Percentiles rank a stretch among this genome's conserved stretches.
These are phyloP conservation scores for Elsinoe australis DNA, from an alignment of 2,329 filamentous ascomycete genomes.

Conservation along the genomic window DNA sequence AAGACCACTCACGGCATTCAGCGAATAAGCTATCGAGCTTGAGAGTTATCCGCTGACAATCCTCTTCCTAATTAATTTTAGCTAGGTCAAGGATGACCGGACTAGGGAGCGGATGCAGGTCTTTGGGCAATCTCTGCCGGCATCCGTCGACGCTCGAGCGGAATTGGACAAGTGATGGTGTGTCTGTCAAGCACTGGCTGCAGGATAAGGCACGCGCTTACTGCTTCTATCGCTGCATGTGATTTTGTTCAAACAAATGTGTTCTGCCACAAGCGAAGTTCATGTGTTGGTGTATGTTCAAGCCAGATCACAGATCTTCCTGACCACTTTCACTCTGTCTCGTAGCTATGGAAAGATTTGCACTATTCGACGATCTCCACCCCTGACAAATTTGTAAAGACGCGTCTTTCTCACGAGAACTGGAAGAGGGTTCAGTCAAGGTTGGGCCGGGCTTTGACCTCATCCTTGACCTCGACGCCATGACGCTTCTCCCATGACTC, in stretches of 20 bases:
- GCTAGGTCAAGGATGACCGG: neutral
- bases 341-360: conserved; percentile 1
- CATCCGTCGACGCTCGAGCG: conserved; percentile 9
- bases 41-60: neutral
- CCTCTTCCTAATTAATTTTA: conserved; percentile 5
- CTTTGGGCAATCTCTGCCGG: conserved; percentile 10
- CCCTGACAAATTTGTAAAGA: conserved; percentile 8
- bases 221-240: neutral
- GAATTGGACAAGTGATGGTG: neutral
- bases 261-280: neutral
- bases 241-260: neutral
- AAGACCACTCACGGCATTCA: too few species aligned
- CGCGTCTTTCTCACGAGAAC: conserved; percentile 9
- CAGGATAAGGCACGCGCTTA: conserved; percentile 5
- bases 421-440: conserved; percentile 8
- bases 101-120: conserved; percentile 6
- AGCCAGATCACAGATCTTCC: neutral
- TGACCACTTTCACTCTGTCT: conserved; percentile 9
- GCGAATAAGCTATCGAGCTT: too few species aligned
- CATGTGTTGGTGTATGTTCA: neutral
- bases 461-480: too few species aligned
- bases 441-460: neutral
- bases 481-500: too few species aligned
- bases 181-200: conserved; percentile 3
- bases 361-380: conserved; percentile 1